Conservation (phyloP, 225 moss, liverwort and hornwort species). For the Climacium dendroides region DNA sequence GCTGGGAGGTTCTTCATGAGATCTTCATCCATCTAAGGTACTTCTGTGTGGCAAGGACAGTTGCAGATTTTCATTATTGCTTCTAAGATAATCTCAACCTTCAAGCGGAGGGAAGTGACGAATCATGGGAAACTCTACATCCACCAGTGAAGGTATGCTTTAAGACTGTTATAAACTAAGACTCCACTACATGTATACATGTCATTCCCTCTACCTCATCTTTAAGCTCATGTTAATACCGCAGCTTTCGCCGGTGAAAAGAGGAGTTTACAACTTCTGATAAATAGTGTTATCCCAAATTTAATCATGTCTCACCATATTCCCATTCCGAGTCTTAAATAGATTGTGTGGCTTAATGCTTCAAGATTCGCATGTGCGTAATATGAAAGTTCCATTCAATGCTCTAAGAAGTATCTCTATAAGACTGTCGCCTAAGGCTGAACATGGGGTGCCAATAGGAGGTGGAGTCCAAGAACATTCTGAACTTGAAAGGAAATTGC, state of each 20-base stretch:
- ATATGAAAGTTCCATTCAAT: neutral
- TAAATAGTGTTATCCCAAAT: neutral
- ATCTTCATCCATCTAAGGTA: neutral
- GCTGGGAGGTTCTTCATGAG: neutral
- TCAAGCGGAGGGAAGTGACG: neutral
- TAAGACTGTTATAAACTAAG: neutral
- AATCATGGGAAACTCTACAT: slow-evolving; percentile 35
- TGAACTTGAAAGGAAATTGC: slow-evolving; percentile 34
- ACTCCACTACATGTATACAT: neutral
- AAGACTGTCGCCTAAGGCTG: neutral
- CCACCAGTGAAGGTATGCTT: slow-evolving; percentile 28
- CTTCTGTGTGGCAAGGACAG: neutral
- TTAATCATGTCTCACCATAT: neutral
- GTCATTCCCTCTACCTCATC: neutral
- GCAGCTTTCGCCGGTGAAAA: neutral
- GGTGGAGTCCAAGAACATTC: slow-evolving; percentile 9
- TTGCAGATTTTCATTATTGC: neutral
- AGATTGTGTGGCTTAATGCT: neutral
- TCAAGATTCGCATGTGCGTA: neutral
- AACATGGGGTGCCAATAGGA: neutral
- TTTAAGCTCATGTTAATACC: neutral
- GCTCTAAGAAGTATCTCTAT: neutral
- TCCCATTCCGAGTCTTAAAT: neutral
- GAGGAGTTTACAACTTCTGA: neutral
- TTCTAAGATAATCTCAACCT: neutral